Evolutionary conservation across 2,329 filamentous ascomycete species (phyloP), one percentile per base, ranked within the genome.

Genomic region (Aureobasidium sp.): DNA sequence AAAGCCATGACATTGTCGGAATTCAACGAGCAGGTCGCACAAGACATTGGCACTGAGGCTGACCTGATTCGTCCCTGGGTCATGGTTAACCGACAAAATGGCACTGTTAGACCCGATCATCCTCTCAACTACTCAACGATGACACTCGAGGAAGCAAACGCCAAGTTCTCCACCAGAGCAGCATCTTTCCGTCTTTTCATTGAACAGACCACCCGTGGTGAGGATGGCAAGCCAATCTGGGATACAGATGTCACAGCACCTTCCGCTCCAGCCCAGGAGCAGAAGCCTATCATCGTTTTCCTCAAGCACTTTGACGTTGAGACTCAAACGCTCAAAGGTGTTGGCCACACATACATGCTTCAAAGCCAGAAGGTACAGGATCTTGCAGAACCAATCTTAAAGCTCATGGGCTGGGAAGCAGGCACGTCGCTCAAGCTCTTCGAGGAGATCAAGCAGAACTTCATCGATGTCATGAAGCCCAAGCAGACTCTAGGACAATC

Each of bases 81-180:
- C 61, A 97, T 99, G 92, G 94, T 99, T 1, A 97, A 97, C 72
- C 88, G 94, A 12, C 94, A 99, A 74, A 99, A 99, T 73, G 97
- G 96, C 75, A 99, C 94, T 0, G 88, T 91, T 41, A 86, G 94
- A 20, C 94, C 95, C 0, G 94, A 99, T 71, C 87, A 90, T 63
- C 90, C 91, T 0, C 86, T 99, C 53, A 84, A 84, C 72, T 91
- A 96, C 70, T 77, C 85, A 1, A 82, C 87, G 5, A 88, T 90
- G 73, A 92, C 75, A 3, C 70, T 80, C 2, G 76, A 80, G 66
- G 91, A 97, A 66, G 86, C 85, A 2, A 80, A 84, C 61, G 80
- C 78, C 62, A 86, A 87, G 78, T 87, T 80, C 72, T 90, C 77
- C 77, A 96, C 80, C 68, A 88, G 80, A 78, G 86, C 82, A 47